These are phyloP conservation scores for Polygonum maritimum DNA, from an alignment of 148 eudicot genomes.

Conservation along the genomic window DNA sequence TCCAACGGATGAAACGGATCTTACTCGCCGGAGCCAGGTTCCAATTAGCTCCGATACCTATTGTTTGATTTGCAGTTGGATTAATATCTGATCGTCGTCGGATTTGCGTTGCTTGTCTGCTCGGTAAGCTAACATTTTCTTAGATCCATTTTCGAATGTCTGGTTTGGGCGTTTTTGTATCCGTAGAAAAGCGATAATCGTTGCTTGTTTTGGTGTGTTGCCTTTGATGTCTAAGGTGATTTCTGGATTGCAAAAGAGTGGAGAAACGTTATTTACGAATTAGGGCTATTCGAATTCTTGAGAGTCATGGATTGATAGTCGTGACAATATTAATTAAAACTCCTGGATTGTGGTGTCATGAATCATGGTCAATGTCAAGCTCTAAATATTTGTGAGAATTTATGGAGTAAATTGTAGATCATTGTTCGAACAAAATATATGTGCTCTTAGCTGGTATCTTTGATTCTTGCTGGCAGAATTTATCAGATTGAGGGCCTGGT, in stretches of 20 bases:
- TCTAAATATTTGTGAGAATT: neutral
- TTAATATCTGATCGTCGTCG: neutral
- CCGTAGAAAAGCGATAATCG: neutral
- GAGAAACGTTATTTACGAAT: neutral
- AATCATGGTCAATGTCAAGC: neutral
- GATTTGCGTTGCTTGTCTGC: neutral
- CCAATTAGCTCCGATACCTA: neutral
- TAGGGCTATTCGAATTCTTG: neutral
- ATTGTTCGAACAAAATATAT: neutral
- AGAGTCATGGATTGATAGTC: neutral
- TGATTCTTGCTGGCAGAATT: neutral
- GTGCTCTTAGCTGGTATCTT: neutral
- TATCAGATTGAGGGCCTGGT: neutral
- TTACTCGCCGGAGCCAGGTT: neutral
- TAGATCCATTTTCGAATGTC: neutral
- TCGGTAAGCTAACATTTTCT: neutral
- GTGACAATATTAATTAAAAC: neutral
- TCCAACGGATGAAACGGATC: neutral
- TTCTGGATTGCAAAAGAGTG: neutral
- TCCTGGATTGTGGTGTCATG: neutral
- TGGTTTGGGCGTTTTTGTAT: neutral
- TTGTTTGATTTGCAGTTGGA: neutral
- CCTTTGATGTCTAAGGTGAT: neutral
- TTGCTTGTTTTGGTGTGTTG: neutral
- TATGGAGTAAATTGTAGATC: neutral